Conservation (phyloP, 352 stramenopile genomes). For the Globisporangium paroecandrum region DNA sequence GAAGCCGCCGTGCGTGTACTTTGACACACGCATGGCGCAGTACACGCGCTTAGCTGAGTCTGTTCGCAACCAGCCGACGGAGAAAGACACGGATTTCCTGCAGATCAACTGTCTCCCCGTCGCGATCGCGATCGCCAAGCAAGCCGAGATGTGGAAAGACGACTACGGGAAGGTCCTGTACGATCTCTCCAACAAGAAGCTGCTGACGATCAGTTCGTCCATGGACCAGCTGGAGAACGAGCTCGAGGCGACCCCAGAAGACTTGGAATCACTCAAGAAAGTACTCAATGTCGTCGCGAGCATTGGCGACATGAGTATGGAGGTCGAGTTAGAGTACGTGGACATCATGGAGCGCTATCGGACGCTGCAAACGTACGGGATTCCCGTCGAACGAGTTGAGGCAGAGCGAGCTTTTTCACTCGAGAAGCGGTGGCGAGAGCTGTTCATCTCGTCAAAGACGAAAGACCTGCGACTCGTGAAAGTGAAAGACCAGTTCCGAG, state of each 20-base stretch:
- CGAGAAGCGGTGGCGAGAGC: conserved; percentile 74
- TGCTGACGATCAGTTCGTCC: conserved; percentile 64
- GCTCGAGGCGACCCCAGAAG: conserved; percentile 70
- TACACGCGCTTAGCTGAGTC: conserved; percentile 89
- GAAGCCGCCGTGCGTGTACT: conserved; percentile 92
- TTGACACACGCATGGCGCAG: conserved; percentile 91
- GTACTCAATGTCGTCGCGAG: conserved; percentile 90
- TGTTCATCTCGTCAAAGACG: conserved; percentile 87
- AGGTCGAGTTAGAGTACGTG: conserved; percentile 92
- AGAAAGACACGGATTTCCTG: conserved; percentile 94
- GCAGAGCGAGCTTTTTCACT: conserved; percentile 72
- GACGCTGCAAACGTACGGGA: conserved; percentile 79
- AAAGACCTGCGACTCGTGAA: conserved; percentile 91
- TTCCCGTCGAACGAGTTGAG: conserved; percentile 70
- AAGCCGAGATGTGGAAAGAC: conserved; percentile 92
- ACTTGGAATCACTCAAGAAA: conserved; percentile 93
- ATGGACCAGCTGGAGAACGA: conserved; percentile 82
- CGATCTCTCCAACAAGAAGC: conserved; percentile 82
- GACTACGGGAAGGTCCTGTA: conserved; percentile 92
- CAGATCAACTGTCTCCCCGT: conserved; percentile 92
- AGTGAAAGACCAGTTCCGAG: conserved; percentile 94
- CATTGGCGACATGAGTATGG: conserved; percentile 88
- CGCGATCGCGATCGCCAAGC: conserved; percentile 85
- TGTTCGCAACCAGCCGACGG: conserved; percentile 82
- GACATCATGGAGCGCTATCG: conserved; percentile 93